A percentile compares a stretch with the other conserved stretches of the same genome.
phyloP scores from a whole-genome alignment of 768 basidiomycete genomes.

The Boletus sp. region DNA sequence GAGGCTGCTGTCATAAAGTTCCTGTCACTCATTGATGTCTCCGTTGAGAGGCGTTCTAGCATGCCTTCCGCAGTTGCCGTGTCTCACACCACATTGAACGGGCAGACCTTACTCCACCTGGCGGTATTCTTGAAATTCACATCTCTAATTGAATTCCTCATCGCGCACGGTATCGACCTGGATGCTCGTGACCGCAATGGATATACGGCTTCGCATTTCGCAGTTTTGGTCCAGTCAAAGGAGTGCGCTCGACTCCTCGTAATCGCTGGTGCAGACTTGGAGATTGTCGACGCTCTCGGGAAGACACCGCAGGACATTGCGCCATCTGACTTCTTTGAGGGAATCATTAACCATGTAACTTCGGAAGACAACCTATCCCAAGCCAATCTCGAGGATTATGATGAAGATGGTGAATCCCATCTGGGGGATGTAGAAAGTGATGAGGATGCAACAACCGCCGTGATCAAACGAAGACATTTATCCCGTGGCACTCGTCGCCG shows the following conservation, averaged over 20 bases:
- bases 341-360: constrained; percentile 19
- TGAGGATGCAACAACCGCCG: constrained; percentile 40
- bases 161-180: constrained; percentile 69
- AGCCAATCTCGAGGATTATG: constrained; percentile 31
- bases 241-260: constrained; percentile 66
- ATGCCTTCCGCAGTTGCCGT: constrained; percentile 53
- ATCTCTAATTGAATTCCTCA: constrained; percentile 65
- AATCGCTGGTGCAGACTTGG: constrained; percentile 75
- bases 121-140: constrained; percentile 77
- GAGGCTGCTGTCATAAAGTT: constrained; percentile 78
- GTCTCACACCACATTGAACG: constrained; percentile 64
- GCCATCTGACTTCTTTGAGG: constrained; percentile 44
- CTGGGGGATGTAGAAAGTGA: constrained; percentile 73
- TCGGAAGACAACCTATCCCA: constrained; percentile 26
- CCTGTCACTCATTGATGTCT: constrained; percentile 71
- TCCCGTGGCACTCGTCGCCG: constrained; percentile 36
- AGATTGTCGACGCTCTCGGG: constrained; percentile 70
- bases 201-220: constrained; percentile 86
- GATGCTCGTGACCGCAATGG: constrained; percentile 89
- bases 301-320: constrained; percentile 65
- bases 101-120: constrained; percentile 88
- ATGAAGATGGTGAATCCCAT: constrained; percentile 57
- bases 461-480: constrained; percentile 29
- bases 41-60: constrained; percentile 41
- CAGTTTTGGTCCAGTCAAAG: constrained; percentile 61